Percentiles rank a stretch among this genome's conserved stretches.
phyloP scores from a whole-genome alignment of 768 basidiomycete species.

The Cubamyces sp. region DNA sequence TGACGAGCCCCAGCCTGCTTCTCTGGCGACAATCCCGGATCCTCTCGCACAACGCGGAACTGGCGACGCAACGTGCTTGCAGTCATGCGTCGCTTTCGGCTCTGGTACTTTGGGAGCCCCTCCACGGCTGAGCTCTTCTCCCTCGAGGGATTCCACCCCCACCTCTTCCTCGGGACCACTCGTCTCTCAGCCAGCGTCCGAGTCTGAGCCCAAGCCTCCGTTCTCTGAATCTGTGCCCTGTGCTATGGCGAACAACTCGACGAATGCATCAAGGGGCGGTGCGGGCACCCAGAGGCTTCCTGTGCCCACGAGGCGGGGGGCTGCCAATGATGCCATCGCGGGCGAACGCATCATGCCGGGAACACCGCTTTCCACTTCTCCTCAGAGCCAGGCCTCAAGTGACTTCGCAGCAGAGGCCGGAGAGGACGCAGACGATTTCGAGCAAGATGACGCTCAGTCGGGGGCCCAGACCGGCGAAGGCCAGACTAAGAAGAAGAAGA shows the following conservation, averaged over 20 bases:
- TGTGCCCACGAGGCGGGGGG: constrained; percentile 17
- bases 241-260: constrained; percentile 18
- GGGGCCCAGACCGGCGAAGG: constrained; percentile 14
- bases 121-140: constrained; percentile 16
- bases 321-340: constrained; percentile 14
- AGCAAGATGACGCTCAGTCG: constrained; percentile 14
- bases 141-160: constrained; percentile 23
- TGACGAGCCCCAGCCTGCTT: constrained; percentile 19
- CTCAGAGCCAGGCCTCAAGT: constrained; percentile 15
- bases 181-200: constrained; percentile 9
- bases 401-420: constrained; percentile 8
- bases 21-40: constrained; percentile 25
- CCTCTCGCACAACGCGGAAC: constrained; percentile 25
- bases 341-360: constrained; percentile 22
- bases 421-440: constrained; percentile 21
- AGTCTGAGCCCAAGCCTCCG: not conserved
- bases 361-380: constrained; percentile 17
- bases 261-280: constrained; percentile 16
- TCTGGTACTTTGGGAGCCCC: constrained; percentile 20
- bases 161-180: constrained; percentile 8
- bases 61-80: constrained; percentile 25
- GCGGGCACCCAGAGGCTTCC: constrained; percentile 17
- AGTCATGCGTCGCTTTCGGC: constrained; percentile 26
- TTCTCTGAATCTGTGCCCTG: constrained; percentile 1
- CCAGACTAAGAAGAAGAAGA: constrained; percentile 27